Percentiles rank a stretch among this genome's conserved stretches.
These are phyloP conservation scores for Calocera viscosa DNA, from an alignment of 768 basidiomycete genomes.

Conservation along the genomic window DNA sequence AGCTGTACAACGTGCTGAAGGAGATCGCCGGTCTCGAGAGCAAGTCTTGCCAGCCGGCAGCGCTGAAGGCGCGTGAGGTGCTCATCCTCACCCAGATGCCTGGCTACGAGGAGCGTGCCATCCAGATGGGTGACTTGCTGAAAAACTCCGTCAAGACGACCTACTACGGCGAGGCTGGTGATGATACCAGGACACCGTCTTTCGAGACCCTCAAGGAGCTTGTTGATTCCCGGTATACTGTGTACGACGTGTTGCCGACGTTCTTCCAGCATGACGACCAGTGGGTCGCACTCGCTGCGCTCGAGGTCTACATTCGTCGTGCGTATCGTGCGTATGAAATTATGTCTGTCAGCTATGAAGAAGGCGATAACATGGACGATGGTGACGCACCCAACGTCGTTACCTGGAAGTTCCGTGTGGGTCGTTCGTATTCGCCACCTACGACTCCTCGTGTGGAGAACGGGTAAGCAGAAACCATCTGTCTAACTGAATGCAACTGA, in stretches of 20 bases:
- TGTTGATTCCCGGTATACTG: constrained; percentile 90
- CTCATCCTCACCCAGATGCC: constrained; percentile 94
- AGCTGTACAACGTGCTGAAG: constrained; percentile 63
- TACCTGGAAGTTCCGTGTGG: constrained; percentile 93
- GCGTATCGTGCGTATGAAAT: constrained; percentile 90
- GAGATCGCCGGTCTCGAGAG: constrained; percentile 78
- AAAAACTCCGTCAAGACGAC: constrained; percentile 76
- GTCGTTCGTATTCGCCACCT: constrained; percentile 74
- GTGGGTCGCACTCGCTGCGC: constrained; percentile 77
- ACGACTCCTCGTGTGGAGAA: constrained; percentile 56
- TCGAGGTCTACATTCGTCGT: constrained; percentile 91
- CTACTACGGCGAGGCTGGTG: constrained; percentile 76
- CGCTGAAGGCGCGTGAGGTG: constrained; percentile 93
- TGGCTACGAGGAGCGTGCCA: constrained; percentile 83
- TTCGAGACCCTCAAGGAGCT: constrained; percentile 81
- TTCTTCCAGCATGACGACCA: constrained; percentile 86
- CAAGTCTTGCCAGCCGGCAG: constrained; percentile 87
- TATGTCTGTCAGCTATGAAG: constrained; percentile 86
- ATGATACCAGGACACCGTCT: constrained; percentile 55
- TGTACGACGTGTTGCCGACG: constrained; percentile 89
- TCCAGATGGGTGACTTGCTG: constrained; percentile 90
- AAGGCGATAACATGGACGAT: constrained; percentile 73
- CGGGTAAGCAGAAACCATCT: constrained; percentile 10
- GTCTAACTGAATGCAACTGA: neutral
- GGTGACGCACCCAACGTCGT: constrained; percentile 69